phyloP scores from a whole-genome alignment of 2,329 filamentous ascomycete genomes.

The Zelopaecilomyces penicillatus region DNA sequence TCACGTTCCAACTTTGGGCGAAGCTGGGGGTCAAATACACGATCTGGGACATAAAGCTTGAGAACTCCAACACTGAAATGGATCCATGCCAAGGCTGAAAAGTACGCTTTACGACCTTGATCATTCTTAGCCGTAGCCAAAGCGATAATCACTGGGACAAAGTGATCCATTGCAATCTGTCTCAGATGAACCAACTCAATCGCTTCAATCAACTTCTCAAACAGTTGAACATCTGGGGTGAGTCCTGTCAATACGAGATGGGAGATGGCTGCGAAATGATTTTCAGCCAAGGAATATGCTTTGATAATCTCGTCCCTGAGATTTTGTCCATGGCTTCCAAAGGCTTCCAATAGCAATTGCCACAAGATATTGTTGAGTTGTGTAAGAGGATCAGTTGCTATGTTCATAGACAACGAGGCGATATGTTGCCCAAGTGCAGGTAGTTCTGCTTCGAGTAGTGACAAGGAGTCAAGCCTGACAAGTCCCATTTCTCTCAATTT shows the following conservation, averaged over 20 bases:
- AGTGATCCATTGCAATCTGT: constrained; percentile 30
- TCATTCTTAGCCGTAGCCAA: constrained; percentile 24
- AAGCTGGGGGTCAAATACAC: constrained; percentile 72
- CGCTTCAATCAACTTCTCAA: constrained; percentile 14
- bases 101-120: constrained; percentile 16
- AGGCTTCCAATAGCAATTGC: constrained; percentile 34
- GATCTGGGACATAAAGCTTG: constrained; percentile 76
- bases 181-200: constrained; percentile 29
- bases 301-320: constrained; percentile 21
- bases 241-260: constrained; percentile 5
- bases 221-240: constrained; percentile 4
- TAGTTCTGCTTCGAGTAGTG: constrained; percentile 57
- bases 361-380: constrained; percentile 42
- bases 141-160: constrained; percentile 38
- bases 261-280: constrained; percentile 10
- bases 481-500: constrained; percentile 43
- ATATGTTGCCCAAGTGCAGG: constrained; percentile 51
- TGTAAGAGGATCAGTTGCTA: constrained; percentile 41
- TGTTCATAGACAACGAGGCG: constrained; percentile 37
- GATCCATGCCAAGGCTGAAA: constrained; percentile 57
- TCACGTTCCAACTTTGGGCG: constrained; percentile 57
- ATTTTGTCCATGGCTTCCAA: constrained; percentile 29
- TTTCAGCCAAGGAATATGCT: constrained; percentile 17
- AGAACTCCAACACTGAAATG: constrained; percentile 67
- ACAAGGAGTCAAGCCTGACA: constrained; percentile 51